Evolutionary conservation across 2,329 filamentous ascomycete genomes (phyloP).

Genomic region (Trichoderma citrinoviride): DNA sequence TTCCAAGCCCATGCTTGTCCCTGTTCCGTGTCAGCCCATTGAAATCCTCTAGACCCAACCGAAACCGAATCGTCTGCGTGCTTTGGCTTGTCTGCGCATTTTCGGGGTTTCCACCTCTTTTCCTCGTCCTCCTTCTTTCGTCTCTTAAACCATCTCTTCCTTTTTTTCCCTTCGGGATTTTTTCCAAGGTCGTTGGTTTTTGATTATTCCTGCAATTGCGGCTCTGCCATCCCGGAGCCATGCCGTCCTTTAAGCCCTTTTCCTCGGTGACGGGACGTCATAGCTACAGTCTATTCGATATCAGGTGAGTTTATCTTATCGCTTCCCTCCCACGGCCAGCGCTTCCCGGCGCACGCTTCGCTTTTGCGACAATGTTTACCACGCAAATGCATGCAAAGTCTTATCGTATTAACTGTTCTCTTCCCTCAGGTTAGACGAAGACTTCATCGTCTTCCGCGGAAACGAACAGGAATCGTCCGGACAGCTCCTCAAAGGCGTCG

Average conservation of each 20-base stretch:
- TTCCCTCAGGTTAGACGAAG: slow-evolving; percentile 64
- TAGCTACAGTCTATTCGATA: slow-evolving; percentile 56
- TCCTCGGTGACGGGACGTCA: slow-evolving; percentile 50
- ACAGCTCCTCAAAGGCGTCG: slow-evolving; percentile 68
- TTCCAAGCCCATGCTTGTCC: no score
- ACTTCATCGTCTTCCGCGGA: slow-evolving; percentile 77
- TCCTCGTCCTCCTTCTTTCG: background rate
- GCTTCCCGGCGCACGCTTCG: background rate
- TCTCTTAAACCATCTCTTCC: background rate
- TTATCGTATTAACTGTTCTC: background rate
- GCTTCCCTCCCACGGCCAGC: background rate
- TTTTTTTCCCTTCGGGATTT: background rate
- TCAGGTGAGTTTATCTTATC: slow-evolving; percentile 46
- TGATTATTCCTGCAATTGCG: background rate
- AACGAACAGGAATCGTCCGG: slow-evolving; percentile 72
- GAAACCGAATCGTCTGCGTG: background rate
- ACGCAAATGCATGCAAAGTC: background rate
- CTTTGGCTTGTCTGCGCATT: background rate
- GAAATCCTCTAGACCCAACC: slow-evolving; percentile 13
- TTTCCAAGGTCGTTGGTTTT: background rate
- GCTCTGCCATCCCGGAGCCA: slow-evolving; percentile 30
- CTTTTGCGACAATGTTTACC: background rate
- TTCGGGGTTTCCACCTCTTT: slow-evolving; percentile 8
- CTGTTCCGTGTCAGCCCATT: slow-evolving; percentile 15
- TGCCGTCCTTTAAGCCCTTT: slow-evolving; percentile 59